Conservation (phyloP, 148 eudicot genomes). For the Nepenthes mirabilis region DNA sequence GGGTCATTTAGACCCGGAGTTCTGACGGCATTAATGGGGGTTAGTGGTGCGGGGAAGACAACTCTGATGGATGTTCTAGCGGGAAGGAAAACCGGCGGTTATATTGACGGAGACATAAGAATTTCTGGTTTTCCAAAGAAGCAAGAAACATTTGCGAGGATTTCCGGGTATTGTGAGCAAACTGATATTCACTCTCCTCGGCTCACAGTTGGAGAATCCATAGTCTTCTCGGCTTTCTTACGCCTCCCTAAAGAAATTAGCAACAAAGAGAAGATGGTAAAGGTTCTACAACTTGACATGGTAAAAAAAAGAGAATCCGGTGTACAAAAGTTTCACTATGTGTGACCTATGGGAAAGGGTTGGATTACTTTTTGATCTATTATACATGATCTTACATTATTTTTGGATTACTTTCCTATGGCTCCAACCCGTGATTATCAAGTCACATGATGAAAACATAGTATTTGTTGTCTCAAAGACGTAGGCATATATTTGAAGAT, state of each 20-base stretch:
- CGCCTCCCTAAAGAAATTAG: slow-evolving; percentile 35
- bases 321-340: too few relatives aligned
- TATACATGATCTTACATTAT: not conserved
- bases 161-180: slow-evolving; percentile 55
- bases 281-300: too few relatives aligned
- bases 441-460: too few relatives aligned
- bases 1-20: slow-evolving; percentile 63
- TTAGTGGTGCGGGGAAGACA: slow-evolving; percentile 54
- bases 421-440: too few relatives aligned
- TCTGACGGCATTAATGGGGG: slow-evolving; percentile 58
- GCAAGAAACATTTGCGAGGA: slow-evolving; percentile 52
- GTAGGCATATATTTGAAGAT: too few relatives aligned
- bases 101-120: slow-evolving; percentile 34
- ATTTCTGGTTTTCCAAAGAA: slow-evolving; percentile 53
- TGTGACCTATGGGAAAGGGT: too few relatives aligned
- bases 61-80: slow-evolving; percentile 56
- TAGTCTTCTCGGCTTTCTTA: slow-evolving; percentile 44
- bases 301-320: too few relatives aligned
- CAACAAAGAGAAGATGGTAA: not conserved
- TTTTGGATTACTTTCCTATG: too few relatives aligned
- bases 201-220: slow-evolving; percentile 38
- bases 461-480: not conserved
- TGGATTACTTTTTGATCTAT: too few relatives aligned
- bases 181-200: slow-evolving; percentile 52
- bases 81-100: slow-evolving; percentile 51